Conservation (phyloP, 345 rosid genomes). For the Psidium friedrichsthalianum region DNA sequence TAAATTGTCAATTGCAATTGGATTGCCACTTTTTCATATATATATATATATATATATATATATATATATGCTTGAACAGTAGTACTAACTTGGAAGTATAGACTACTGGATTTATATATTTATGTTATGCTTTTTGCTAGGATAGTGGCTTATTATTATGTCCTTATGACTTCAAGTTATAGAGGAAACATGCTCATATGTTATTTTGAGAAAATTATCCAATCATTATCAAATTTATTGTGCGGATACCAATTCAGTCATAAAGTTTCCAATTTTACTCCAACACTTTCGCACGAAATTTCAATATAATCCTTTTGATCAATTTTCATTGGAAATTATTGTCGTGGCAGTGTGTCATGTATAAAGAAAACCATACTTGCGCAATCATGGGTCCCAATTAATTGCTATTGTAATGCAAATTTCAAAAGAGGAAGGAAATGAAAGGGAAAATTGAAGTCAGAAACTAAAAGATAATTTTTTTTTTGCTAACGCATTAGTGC, state of each 20-base stretch:
- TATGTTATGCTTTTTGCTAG: not conserved
- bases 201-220: not conserved
- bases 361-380: not conserved
- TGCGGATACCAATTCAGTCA: too few relatives aligned
- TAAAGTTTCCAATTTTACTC: not conserved
- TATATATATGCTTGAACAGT: not conserved
- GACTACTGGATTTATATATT: not conserved
- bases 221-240: not conserved
- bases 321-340: not conserved
- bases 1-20: not conserved
- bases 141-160: not conserved
- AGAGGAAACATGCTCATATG: not conserved
- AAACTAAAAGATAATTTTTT: too few relatives aligned
- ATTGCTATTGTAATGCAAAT: not conserved
- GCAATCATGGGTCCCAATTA: not conserved
- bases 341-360: fast-evolving
- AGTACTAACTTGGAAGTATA: not conserved
- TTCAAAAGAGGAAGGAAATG: not conserved
- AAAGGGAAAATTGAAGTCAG: not conserved
- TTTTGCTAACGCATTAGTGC: too few relatives aligned
- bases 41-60: not conserved
- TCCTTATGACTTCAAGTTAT: not conserved
- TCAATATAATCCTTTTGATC: not conserved
- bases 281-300: not conserved
- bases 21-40: not conserved